Conservation (phyloP, 2,329 filamentous ascomycete genomes). For the Fusarium floridanum region DNA sequence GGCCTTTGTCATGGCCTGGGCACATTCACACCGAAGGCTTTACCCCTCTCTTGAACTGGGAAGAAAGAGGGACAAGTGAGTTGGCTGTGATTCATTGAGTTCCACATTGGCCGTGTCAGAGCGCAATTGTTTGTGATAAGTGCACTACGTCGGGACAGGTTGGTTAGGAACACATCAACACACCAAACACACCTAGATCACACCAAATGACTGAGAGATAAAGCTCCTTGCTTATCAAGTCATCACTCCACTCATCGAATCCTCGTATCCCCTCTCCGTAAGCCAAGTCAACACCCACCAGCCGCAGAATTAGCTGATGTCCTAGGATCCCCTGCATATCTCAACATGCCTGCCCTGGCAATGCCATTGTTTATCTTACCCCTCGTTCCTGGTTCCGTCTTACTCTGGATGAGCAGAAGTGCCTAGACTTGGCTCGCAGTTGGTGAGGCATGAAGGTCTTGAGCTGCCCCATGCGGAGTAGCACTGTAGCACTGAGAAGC, state of each 20-base stretch:
- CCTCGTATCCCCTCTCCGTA: not conserved
- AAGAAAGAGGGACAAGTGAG: not conserved
- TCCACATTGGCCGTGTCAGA: not conserved
- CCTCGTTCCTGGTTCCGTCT: not conserved
- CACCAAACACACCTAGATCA: not conserved
- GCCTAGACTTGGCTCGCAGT: conserved; percentile 8
- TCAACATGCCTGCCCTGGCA: not conserved
- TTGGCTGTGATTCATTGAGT: not conserved
- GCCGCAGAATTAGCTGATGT: not conserved
- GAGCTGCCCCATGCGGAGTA: conserved; percentile 30
- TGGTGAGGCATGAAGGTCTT: not conserved
- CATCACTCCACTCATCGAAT: not conserved
- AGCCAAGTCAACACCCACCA: not conserved
- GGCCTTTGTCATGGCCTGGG: not conserved
- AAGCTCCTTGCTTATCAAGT: not conserved
- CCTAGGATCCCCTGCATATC: not conserved
- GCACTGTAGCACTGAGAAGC: not conserved
- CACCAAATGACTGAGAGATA: too few relatives aligned
- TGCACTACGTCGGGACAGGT: not conserved
- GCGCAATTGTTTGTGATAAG: not conserved
- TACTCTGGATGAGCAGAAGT: not conserved
- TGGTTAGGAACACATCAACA: too few relatives aligned
- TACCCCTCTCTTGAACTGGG: conserved; percentile 5
- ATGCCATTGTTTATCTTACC: conserved; percentile 1
- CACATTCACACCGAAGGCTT: not conserved